Evolutionary conservation across 2,329 filamentous ascomycete species (phyloP).

Genomic region (Uncinocarpus reesii): DNA sequence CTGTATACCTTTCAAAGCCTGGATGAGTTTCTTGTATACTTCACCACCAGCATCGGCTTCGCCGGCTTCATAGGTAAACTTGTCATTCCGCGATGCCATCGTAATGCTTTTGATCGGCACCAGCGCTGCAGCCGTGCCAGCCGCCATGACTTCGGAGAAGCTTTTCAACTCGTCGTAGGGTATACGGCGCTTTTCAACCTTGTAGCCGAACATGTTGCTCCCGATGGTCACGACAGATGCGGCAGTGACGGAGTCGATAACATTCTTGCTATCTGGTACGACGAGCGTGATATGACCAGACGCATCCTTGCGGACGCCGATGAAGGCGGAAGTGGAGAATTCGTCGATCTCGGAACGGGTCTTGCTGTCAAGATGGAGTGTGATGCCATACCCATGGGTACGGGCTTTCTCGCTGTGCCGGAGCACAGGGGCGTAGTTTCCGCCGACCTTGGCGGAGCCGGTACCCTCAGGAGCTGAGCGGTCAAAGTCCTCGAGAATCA

Average conservation of each 20-base stretch:
- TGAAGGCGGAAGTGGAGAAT: slow-evolving; percentile 89
- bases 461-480: slow-evolving; percentile 84
- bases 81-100: slow-evolving; percentile 49
- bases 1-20: slow-evolving; percentile 75
- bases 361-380: slow-evolving; percentile 80
- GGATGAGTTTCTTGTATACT: slow-evolving; percentile 60
- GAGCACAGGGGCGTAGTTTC: slow-evolving; percentile 90
- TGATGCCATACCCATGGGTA: slow-evolving; percentile 78
- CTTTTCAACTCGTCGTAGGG: slow-evolving; percentile 50
- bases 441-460: slow-evolving; percentile 84
- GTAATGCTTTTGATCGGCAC: slow-evolving; percentile 90
- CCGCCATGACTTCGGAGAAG: slow-evolving; percentile 77
- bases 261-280: slow-evolving; percentile 76
- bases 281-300: slow-evolving; percentile 56
- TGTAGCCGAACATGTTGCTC: slow-evolving; percentile 63
- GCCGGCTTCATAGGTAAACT: slow-evolving; percentile 44
- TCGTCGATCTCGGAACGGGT: slow-evolving; percentile 81
- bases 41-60: slow-evolving; percentile 46
- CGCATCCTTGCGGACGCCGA: slow-evolving; percentile 58
- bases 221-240: slow-evolving; percentile 69
- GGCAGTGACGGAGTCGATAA: slow-evolving; percentile 79
- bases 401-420: slow-evolving; percentile 75
- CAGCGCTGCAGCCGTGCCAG: slow-evolving; percentile 80
- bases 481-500: slow-evolving; percentile 89
- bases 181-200: slow-evolving; percentile 61